Conservation (phyloP, 768 basidiomycete genomes). For the Mycena chlorophos region DNA sequence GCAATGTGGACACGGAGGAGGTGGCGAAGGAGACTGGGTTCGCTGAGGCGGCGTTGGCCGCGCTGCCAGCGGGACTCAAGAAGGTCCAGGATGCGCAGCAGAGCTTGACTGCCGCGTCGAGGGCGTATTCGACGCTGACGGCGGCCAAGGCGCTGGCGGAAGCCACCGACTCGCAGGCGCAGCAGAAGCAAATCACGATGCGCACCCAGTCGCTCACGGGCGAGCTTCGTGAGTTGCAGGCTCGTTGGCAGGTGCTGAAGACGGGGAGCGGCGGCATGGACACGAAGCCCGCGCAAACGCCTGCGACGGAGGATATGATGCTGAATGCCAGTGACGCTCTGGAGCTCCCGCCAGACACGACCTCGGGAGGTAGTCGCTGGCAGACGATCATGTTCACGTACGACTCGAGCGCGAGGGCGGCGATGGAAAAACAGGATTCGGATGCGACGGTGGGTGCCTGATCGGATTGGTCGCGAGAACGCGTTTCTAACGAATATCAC, state of each 20-base stretch:
- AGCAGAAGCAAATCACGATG: constrained; percentile 19
- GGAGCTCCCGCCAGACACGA: constrained; percentile 12
- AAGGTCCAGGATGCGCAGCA: constrained; percentile 5
- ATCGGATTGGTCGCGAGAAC: background rate
- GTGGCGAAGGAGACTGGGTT: constrained; percentile 8
- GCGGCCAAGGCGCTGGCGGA: constrained; percentile 22
- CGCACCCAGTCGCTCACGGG: constrained; percentile 20
- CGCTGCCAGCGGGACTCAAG: background rate
- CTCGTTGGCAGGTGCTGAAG: constrained; percentile 16
- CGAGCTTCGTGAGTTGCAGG: constrained; percentile 23
- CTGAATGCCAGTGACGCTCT: background rate
- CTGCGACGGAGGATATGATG: background rate
- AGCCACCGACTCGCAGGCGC: constrained; percentile 22
- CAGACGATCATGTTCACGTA: constrained; percentile 20
- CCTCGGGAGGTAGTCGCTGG: constrained; percentile 28
- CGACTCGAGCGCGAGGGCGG: background rate
- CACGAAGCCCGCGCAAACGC: background rate
- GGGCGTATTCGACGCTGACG: constrained; percentile 18
- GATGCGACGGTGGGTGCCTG: background rate
- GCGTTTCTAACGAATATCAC: background rate
- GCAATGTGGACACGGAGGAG: constrained; percentile 6
- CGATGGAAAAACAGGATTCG: background rate
- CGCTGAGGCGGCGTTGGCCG: background rate
- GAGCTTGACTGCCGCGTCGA: constrained; percentile 19
- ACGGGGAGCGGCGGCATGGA: background rate